phyloP scores from a whole-genome alignment of 2,329 filamentous ascomycete species.

The Neoscytalidium dimidiatum region DNA sequence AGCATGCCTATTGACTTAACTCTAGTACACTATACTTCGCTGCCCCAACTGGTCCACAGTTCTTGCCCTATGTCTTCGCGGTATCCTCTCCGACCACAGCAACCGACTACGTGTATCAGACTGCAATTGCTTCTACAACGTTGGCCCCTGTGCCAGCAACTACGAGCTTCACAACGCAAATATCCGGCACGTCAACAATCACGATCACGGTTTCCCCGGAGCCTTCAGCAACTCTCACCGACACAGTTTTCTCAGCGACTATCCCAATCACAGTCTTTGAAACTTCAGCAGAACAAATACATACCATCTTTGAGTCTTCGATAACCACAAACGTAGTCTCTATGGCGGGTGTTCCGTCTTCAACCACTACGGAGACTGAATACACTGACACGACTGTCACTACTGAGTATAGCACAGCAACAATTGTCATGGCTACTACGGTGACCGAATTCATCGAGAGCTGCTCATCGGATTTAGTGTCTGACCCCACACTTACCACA shows the following conservation, averaged over 20 bases:
- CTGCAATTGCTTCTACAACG: background rate
- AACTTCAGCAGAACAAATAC: background rate
- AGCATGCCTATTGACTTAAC: background rate
- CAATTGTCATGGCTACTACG: background rate
- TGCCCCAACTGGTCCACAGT: background rate
- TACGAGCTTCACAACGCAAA: background rate
- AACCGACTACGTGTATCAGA: background rate
- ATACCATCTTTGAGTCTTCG: background rate
- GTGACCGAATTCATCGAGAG: background rate
- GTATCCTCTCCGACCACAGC: background rate
- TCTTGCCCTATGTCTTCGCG: background rate
- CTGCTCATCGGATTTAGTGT: background rate
- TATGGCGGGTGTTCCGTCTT: background rate
- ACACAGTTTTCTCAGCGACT: background rate
- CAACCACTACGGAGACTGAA: background rate
- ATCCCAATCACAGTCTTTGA: background rate
- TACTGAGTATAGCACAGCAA: background rate
- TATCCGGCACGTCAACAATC: background rate
- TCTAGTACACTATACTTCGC: background rate
- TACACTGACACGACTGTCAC: background rate
- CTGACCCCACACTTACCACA: background rate
- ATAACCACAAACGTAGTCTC: background rate
- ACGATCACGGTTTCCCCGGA: background rate
- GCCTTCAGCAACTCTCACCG: background rate
- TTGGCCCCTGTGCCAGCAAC: background rate